Evolutionary conservation across 164 flowering plant genomes (phyloP).

Genomic region (Paratinospora sagittata): DNA sequence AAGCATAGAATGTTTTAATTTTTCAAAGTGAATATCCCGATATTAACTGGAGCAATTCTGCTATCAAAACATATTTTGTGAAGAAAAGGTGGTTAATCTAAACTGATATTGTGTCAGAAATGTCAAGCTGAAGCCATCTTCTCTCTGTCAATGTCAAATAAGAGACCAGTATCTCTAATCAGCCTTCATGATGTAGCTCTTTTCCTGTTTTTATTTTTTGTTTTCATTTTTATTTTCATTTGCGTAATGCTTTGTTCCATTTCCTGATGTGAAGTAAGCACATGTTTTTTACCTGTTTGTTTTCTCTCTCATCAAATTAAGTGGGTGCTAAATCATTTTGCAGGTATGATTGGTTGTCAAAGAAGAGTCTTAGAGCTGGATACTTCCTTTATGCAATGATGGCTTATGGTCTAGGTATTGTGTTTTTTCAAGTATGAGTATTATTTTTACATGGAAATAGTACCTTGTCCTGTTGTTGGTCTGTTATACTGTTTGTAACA

Average conservation of each 20-base stretch:
- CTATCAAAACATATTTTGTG: not conserved
- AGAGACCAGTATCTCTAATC: not conserved
- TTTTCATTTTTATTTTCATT: too few species aligned
- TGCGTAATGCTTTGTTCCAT: too few species aligned
- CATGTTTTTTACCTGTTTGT: not conserved
- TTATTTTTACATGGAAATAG: not conserved
- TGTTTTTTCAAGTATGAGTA: not conserved
- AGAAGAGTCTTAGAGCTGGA: constrained; percentile 67
- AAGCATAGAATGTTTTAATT: not conserved
- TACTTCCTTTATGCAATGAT: constrained; percentile 90
- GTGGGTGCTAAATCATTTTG: constrained; percentile 2
- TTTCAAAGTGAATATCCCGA: not conserved
- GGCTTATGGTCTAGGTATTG: constrained; percentile 86
- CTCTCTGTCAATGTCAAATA: not conserved
- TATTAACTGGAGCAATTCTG: not conserved
- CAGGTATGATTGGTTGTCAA: constrained; percentile 94
- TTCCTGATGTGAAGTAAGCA: too few species aligned
- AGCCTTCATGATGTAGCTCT: too few species aligned
- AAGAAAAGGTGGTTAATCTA: not conserved
- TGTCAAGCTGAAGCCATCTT: not conserved
- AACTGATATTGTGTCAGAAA: not conserved
- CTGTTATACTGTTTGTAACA: not conserved
- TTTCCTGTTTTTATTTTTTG: too few species aligned
- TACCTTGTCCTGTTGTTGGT: not conserved
- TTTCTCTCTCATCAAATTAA: not conserved